phyloP scores from a whole-genome alignment of 2,329 filamentous ascomycete species.

The Fonsecaea pugnacius region DNA sequence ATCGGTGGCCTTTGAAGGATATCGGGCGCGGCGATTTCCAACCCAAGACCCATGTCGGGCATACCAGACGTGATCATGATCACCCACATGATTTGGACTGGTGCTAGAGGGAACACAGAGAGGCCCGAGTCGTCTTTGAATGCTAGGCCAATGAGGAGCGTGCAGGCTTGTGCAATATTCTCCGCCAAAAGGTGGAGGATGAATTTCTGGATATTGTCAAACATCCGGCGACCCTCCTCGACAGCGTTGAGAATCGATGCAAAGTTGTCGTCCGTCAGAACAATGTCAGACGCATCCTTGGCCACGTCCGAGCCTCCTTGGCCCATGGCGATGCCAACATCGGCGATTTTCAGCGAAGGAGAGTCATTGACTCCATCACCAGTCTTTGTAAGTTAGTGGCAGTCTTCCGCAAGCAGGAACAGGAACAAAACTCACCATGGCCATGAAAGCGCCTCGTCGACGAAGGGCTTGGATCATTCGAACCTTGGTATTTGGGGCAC shows the following conservation, averaged over 20 bases:
- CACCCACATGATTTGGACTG: conserved; percentile 89
- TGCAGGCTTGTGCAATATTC: conserved; percentile 82
- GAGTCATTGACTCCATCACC: conserved; percentile 89
- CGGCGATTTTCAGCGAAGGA: conserved; percentile 76
- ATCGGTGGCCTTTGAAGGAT: conserved; percentile 77
- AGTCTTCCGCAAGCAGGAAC: not conserved
- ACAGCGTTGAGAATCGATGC: conserved; percentile 83
- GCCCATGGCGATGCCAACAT: conserved; percentile 89
- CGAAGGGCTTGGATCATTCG: conserved; percentile 75
- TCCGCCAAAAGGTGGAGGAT: conserved; percentile 77
- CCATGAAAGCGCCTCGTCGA: conserved; percentile 70
- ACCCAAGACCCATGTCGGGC: conserved; percentile 84
- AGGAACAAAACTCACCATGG: conserved; percentile 59
- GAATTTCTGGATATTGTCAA: conserved; percentile 89
- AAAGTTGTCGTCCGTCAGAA: conserved; percentile 81
- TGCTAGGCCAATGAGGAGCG: conserved; percentile 77
- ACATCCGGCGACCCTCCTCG: conserved; percentile 81
- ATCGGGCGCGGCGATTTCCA: conserved; percentile 74
- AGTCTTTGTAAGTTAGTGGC: conserved; percentile 49
- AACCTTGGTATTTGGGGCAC: conserved; percentile 70
- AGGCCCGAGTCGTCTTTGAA: conserved; percentile 74
- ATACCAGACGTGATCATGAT: conserved; percentile 90
- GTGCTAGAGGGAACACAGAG: conserved; percentile 83
- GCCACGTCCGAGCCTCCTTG: conserved; percentile 80
- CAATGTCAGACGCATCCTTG: conserved; percentile 69